Evolutionary conservation across 768 basidiomycete genomes (phyloP), one percentile per base, ranked within the genome.

Genomic region (Neoboletus subvelutipes): DNA sequence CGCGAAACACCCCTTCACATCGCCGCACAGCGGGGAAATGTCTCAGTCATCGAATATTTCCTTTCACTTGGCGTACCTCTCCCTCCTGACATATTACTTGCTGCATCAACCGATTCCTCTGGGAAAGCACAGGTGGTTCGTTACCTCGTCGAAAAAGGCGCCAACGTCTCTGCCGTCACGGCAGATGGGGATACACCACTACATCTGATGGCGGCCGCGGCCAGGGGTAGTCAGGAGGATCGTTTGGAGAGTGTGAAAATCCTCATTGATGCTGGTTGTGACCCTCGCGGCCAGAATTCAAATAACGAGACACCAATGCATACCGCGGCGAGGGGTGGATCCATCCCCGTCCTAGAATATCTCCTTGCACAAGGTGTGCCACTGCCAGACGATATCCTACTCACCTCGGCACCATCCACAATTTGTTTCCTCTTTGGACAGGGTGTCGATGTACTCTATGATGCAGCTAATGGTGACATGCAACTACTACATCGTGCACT

Each of bases 221-320:
- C 18, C 18, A 1, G 0, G 1, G 18, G 24, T 4, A 2, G 5
- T 6, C n/a, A 37, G 11, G 43, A 54, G 4, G 15, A 48, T 18
- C 3, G 34, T 20, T 28, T 49, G n/a, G 45, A 41, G 20, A 12
- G 37, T 40, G 29, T 54, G 18, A 34, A 37, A 20, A 12, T 45
- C 2, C 37, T 59, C 1, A 5, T 45, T 15, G 37, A 41, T 7
- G 56, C 51, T 5, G 59, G 59, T 3, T 60, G 59, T 29, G 13
- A 49, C 10, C 51, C 47, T 20, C 10, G 36, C 1, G n/a, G 17
- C 3, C 5, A 1, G 9, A 60, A 60, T 4, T 6, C 1, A 7
- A 5, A 4, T 0, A 17, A 29, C 0, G 31, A 59, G 22, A 53
- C 51, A 1, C 56, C 57, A 13, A 17, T 54, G 36, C 46, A 54